phyloP scores from a whole-genome alignment of 805 yeast genomes.

The Candida endomychidarum region DNA sequence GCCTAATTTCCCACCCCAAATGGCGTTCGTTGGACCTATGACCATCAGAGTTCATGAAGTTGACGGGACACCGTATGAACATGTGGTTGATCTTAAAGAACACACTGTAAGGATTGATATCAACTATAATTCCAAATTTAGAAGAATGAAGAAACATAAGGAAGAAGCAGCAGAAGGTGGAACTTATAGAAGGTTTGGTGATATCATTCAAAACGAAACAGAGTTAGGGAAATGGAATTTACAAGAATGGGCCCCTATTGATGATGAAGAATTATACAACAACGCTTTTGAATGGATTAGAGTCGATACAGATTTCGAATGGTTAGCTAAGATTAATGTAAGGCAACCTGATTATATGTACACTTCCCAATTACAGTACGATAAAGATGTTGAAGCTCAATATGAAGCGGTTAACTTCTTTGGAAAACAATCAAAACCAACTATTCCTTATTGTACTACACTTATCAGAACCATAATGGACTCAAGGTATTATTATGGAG shows the following conservation, averaged over 20 bases:
- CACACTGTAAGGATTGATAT: conserved; percentile 84
- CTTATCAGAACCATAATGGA: conserved; percentile 82
- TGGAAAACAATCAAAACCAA: conserved; percentile 58
- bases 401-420: conserved; percentile 76
- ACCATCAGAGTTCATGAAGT: conserved; percentile 96
- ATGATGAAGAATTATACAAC: conserved; percentile 63
- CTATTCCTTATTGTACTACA: conserved; percentile 68
- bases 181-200: conserved; percentile 65
- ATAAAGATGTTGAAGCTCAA: conserved; percentile 95
- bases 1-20: conserved; percentile 38
- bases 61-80: conserved; percentile 98
- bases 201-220: conserved; percentile 58
- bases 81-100: conserved; percentile 88
- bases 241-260: conserved; percentile 66
- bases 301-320: conserved; percentile 96
- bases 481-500: conserved; percentile 80
- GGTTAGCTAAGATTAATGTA: conserved; percentile 82
- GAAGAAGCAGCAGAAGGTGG: conserved; percentile 25
- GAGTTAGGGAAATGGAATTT: conserved; percentile 74
- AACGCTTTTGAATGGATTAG: conserved; percentile 98
- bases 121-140: conserved; percentile 91
- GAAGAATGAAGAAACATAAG: conserved; percentile 70
- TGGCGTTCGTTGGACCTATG: conserved; percentile 89
- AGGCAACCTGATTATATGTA: conserved; percentile 95
- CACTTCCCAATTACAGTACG: conserved; percentile 90